These are phyloP conservation scores for Cutaneotrichosporon sp. DNA, from an alignment of 1,284 basidiomycete genomes.

Conservation along the genomic window DNA sequence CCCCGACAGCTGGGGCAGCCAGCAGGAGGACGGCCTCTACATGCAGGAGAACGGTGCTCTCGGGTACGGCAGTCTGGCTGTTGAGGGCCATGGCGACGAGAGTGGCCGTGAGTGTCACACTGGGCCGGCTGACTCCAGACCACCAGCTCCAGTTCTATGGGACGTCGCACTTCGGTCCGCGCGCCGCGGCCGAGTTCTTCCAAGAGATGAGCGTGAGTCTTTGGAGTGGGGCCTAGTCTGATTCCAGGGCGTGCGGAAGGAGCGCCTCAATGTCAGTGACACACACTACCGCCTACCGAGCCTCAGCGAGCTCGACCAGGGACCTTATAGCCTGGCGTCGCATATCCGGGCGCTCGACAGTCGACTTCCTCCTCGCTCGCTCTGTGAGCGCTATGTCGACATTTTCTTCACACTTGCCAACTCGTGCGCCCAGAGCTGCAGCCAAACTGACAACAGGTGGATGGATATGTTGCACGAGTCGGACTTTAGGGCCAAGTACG, in stretches of 20 bases:
- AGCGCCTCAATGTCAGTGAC: slow-evolving; percentile 21
- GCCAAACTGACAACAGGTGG: slow-evolving; percentile 21
- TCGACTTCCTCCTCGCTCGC: slow-evolving; percentile 27
- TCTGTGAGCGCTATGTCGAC: slow-evolving; percentile 31
- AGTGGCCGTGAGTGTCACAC: slow-evolving; percentile 18
- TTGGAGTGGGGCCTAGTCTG: background rate
- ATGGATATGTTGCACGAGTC: slow-evolving; percentile 37
- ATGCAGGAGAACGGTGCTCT: slow-evolving; percentile 33
- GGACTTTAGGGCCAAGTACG: slow-evolving; percentile 33
- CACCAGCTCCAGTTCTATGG: slow-evolving; percentile 36
- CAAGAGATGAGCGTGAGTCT: slow-evolving; percentile 22
- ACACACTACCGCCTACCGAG: slow-evolving; percentile 20
- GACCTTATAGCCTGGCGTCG: slow-evolving; percentile 17
- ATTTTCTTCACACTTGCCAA: slow-evolving; percentile 36
- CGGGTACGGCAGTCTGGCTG: slow-evolving; percentile 30
- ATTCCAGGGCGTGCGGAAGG: slow-evolving; percentile 11
- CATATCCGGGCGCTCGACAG: slow-evolving; percentile 31
- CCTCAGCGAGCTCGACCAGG: slow-evolving; percentile 17
- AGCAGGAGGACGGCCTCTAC: slow-evolving; percentile 23
- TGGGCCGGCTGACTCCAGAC: slow-evolving; percentile 15
- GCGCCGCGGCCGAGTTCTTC: slow-evolving; percentile 29
- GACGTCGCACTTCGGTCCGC: slow-evolving; percentile 36
- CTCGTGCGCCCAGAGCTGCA: slow-evolving; percentile 20
- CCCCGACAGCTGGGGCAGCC: slow-evolving; percentile 8
- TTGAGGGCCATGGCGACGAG: slow-evolving; percentile 22